Base-by-base conservation (phyloP, 2,329 filamentous ascomycete species). In the Nothophoma quercina region DNA sequence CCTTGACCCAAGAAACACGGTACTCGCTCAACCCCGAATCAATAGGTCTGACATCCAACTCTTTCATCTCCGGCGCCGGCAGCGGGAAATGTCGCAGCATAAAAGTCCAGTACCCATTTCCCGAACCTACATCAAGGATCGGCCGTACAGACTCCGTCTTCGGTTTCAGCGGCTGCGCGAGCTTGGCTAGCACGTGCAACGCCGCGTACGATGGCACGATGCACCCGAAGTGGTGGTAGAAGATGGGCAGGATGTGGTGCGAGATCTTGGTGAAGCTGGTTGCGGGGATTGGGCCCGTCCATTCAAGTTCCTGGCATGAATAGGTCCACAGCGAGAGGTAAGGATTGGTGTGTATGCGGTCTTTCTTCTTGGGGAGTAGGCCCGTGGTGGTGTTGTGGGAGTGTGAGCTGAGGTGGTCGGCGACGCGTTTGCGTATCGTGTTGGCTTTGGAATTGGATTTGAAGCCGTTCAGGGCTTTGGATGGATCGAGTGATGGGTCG, bases 191-290 rank as follows among this genome's bases (percentile, higher is more conserved):
- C 18, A 88, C 76, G 56, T 82, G 77, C 10, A 92, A 75, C 1
- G 83, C 79, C 62, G 90, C 87, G 70, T 88, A 87, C 8, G 83
- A 84, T 0, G 89, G 89, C 16, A 85, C 85, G 1, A 84, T 83
- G 74, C 88, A 92, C 42, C 88, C 88, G 70, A 91, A 91, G 72
- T 92, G 88, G 74, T 91, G 88, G 81, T 91, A 91, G 48, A 91
- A 79, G 15, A 91, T 78, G 2, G 88, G 88, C 7, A 91, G 79
- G 6, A 90, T 78, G 62, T 88, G 87, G 73, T 92, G 89, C 41
- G 82, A 83, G 53, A 79, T 81, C 44, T 78, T 79, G 4, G 83
- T 80, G 21, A 78, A 74, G 13, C 77, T 78, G 3, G 86, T 83
- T 28, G 75, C 74, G 12, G 77, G 72, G 66, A 81, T 75, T 2